A percentile compares a stretch with the other conserved stretches of the same genome.
Conservation (phyloP, 768 basidiomycete species). For the Piloderma croceum region DNA sequence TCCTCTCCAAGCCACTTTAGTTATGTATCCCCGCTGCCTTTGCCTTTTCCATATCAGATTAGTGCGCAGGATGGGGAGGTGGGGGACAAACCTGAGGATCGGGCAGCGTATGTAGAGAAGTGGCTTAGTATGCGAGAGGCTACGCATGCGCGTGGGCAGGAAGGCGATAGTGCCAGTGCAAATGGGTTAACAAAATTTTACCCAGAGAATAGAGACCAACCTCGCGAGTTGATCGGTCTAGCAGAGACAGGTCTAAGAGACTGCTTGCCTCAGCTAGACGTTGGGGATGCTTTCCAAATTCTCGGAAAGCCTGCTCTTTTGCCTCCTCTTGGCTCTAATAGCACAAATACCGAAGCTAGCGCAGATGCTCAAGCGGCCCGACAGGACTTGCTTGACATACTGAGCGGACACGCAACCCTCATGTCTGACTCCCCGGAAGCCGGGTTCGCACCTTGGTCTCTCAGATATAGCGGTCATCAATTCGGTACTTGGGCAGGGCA, state of each 20-base stretch:
- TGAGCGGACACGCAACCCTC: constrained; percentile 72
- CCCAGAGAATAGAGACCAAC: constrained; percentile 45
- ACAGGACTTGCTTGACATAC: constrained; percentile 72
- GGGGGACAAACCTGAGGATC: constrained; percentile 39
- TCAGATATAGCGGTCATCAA: constrained; percentile 89
- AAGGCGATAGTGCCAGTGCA: constrained; percentile 21
- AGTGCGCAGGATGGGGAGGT: constrained; percentile 42
- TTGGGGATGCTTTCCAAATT: constrained; percentile 72
- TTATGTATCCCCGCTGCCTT: constrained; percentile 77
- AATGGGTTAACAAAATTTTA: constrained; percentile 41
- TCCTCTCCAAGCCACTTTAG: constrained; percentile 61
- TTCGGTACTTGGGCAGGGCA: constrained; percentile 91
- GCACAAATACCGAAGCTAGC: constrained; percentile 1
- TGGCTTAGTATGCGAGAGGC: constrained; percentile 72
- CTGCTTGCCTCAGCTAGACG: constrained; percentile 78
- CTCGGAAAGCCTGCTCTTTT: constrained; percentile 56
- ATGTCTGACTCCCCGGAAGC: constrained; percentile 45
- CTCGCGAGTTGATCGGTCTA: constrained; percentile 62
- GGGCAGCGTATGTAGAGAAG: constrained; percentile 62
- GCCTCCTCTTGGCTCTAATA: constrained; percentile 26
- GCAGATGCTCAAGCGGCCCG: constrained; percentile 38
- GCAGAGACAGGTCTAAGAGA: constrained; percentile 65
- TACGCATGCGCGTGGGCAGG: constrained; percentile 23
- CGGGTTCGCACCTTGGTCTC: constrained; percentile 84
- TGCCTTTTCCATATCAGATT: constrained; percentile 80